Percentiles rank a stretch among this genome's conserved stretches.
Conservation (phyloP, 352 stramenopile genomes). For the Phytophthora sp. region DNA sequence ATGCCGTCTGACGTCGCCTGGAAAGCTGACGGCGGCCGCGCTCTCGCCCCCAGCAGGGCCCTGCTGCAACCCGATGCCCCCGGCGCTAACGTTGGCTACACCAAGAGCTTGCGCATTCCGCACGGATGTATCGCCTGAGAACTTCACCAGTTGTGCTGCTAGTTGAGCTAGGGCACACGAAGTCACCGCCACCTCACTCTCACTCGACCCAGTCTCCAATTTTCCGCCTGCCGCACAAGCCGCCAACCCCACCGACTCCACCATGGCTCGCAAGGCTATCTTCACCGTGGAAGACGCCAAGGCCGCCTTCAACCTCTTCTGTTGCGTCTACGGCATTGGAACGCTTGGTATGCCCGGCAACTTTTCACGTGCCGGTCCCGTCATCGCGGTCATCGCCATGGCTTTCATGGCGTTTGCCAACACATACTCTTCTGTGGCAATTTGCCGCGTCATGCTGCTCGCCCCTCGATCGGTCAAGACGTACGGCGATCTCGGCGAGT, state of each 20-base stretch:
- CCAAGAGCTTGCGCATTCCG: slow-evolving; percentile 12
- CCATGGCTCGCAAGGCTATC: slow-evolving; percentile 27
- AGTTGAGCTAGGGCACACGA: slow-evolving; percentile 5
- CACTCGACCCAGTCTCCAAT: slow-evolving; percentile 25
- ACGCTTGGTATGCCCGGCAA: slow-evolving; percentile 63
- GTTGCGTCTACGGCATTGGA: slow-evolving; percentile 59
- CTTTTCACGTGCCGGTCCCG: slow-evolving; percentile 47
- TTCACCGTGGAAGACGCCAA: slow-evolving; percentile 62
- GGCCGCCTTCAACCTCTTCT: slow-evolving; percentile 47
- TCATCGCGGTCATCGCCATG: slow-evolving; percentile 37
- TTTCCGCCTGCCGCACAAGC: slow-evolving; percentile 14
- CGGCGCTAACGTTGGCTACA: slow-evolving; percentile 10
- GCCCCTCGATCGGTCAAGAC: slow-evolving; percentile 43
- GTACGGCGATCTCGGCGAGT: slow-evolving; percentile 52
- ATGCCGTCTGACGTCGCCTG: slow-evolving; percentile 6
- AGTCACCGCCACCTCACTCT: background rate
- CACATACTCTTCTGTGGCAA: slow-evolving; percentile 38
- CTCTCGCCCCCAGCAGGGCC: slow-evolving; percentile 2
- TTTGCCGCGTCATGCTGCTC: slow-evolving; percentile 45
- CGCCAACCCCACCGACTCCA: slow-evolving; percentile 2
- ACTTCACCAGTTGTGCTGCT: slow-evolving; percentile 22
- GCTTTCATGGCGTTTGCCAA: slow-evolving; percentile 53
- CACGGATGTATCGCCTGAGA: background rate
- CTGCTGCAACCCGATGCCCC: slow-evolving; percentile 14
- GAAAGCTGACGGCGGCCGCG: slow-evolving; percentile 5